Evolutionary conservation across 2,329 filamentous ascomycete species (phyloP).

Genomic region (Coniochaeta sp.): DNA sequence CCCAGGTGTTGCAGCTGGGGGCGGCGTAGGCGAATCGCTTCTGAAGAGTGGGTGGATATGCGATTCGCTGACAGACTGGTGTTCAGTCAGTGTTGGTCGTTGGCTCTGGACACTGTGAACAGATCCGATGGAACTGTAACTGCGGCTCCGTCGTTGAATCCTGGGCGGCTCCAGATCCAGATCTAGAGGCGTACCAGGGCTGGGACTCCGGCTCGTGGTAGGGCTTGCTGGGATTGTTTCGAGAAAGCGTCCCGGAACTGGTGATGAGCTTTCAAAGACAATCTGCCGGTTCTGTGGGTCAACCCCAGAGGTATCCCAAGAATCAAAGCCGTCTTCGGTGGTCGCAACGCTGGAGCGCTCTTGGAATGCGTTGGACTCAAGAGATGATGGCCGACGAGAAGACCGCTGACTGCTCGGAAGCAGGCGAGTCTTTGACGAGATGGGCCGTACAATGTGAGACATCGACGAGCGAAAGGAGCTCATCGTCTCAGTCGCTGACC

Average conservation of each 20-base stretch:
- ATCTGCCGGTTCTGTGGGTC: conserved; percentile 54
- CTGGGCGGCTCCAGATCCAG: conserved; percentile 49
- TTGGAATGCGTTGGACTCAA: conserved; percentile 33
- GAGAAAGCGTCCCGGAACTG: conserved; percentile 43
- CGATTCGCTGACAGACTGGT: conserved; percentile 43
- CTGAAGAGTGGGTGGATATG: conserved; percentile 76
- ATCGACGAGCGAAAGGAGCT: conserved; percentile 41
- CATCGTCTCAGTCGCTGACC: conserved; percentile 36
- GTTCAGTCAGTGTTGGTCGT: conserved; percentile 5
- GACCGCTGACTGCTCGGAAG: conserved; percentile 28
- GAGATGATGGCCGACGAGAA: conserved; percentile 34
- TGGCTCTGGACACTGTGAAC: neutral
- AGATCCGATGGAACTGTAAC: conserved; percentile 36
- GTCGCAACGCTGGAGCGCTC: conserved; percentile 24
- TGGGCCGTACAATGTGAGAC: conserved; percentile 43
- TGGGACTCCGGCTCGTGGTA: conserved; percentile 56
- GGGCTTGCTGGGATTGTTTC: conserved; percentile 67
- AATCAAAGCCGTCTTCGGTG: conserved; percentile 60
- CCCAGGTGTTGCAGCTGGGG: conserved; percentile 58
- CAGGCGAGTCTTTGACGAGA: conserved; percentile 49
- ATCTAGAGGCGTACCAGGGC: conserved; percentile 54
- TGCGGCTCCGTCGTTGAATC: conserved; percentile 37
- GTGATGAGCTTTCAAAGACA: conserved; percentile 41
- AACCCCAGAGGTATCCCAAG: conserved; percentile 66
- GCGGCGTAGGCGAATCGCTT: conserved; percentile 61